Percentiles rank a stretch among this genome's conserved stretches.
Evolutionary conservation across 805 yeast species (phyloP).

Genomic region (Saturnispora saitoi): DNA sequence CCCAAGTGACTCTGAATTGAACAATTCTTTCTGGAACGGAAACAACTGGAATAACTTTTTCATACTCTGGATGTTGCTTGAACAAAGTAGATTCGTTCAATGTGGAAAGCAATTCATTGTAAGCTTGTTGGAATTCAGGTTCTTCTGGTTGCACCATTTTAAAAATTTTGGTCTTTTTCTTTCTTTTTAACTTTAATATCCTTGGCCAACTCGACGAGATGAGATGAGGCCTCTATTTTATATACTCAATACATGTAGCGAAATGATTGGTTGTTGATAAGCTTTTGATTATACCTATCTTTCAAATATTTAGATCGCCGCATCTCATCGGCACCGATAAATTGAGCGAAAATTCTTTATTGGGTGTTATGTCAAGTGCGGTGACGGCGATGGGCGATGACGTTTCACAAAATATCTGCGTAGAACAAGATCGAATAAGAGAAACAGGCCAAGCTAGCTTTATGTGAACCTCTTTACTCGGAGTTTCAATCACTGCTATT

Average conservation of each 20-base stretch:
- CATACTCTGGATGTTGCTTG: slow-evolving; percentile 80
- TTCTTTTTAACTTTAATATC: neutral
- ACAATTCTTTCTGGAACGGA: slow-evolving; percentile 93
- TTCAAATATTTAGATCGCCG: neutral
- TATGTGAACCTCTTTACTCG: too few relatives aligned
- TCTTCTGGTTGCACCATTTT: slow-evolving; percentile 77
- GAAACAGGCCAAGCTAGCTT: too few relatives aligned
- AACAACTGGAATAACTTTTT: slow-evolving; percentile 79
- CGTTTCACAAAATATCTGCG: too few relatives aligned
- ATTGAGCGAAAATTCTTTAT: neutral
- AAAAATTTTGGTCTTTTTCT: neutral
- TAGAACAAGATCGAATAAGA: too few relatives aligned
- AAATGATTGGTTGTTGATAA: slow-evolving; percentile 2
- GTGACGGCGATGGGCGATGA: neutral
- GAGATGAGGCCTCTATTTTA: neutral
- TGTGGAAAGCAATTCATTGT: slow-evolving; percentile 83
- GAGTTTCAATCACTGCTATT: too few relatives aligned
- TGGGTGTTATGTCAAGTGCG: neutral
- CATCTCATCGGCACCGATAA: neutral
- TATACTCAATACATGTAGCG: neutral
- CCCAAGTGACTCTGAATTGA: slow-evolving; percentile 98
- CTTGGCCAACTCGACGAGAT: neutral
- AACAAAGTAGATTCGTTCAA: slow-evolving; percentile 87
- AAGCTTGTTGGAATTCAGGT: slow-evolving; percentile 99
- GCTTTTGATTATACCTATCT: neutral